Base-by-base conservation (phyloP, 2,329 filamentous ascomycete genomes). In the Claviceps arundinis region DNA sequence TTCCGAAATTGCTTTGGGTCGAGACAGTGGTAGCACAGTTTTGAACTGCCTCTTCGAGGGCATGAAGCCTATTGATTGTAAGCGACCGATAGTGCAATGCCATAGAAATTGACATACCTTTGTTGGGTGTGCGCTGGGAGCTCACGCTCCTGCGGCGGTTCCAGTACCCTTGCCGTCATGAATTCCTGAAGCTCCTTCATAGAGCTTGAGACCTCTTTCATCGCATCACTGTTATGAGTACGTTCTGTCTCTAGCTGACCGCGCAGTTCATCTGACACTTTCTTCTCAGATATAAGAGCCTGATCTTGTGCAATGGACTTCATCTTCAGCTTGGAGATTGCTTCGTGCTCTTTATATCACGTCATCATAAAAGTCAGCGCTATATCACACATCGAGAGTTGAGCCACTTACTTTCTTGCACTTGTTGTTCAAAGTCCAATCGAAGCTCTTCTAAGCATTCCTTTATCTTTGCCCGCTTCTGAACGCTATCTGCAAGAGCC, bases 381-480 rank as follows among this genome's bases (percentile, higher is more conserved):
- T 26, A 26, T 11, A 19, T 26, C 13, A 13, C 40, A 17, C 2
- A n/a, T 37, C n/a, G 37, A 41, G 8, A 37, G 9, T 11, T 14
- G 13, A 17, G 2, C 22, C 8, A 46, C 58, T 45, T 55, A 66
- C 65, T 64, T 19, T 60, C 51, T 13, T 53, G 49, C 1, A 52
- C 46, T 26, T 64, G 58, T 46, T 53, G 46, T 34, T 62, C 56
- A 16, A 57, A 51, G 38, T 62, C 50, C 7, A 37, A 22, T 13
- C 58, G 62, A 48, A 64, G 56, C 22, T 63, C 57, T 3, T 64
- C 56, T n/a, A 69, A 54, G 8, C 64, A 62, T 40, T 53, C 54
- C 24, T 61, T 63, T 37, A 69, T 58, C 7, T 62, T 60, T 40
- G 70, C 61, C 0, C 64, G 59, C 16, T 68, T 65, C 40, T 62